Percentiles rank a stretch among this genome's conserved stretches.
These are phyloP conservation scores for Chaetomiaceae sp. DNA, from an alignment of 2,329 filamentous ascomycete species.

Conservation along the genomic window DNA sequence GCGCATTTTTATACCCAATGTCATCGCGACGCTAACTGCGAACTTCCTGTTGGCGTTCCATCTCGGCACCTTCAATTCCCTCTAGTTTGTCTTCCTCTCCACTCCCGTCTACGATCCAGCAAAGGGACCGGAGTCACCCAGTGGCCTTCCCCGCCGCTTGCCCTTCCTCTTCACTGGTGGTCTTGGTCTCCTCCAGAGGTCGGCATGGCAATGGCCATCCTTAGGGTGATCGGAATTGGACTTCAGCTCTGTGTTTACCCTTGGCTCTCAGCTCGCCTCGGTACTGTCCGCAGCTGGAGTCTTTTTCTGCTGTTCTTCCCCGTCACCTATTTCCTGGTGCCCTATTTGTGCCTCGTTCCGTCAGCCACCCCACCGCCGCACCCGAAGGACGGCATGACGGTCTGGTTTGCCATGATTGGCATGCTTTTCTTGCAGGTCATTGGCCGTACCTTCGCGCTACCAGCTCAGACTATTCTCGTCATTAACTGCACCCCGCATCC, in stretches of 20 bases:
- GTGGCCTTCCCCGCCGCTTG: conserved; percentile 35
- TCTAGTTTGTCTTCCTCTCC: conserved; percentile 74
- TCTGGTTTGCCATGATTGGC: conserved; percentile 62
- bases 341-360: conserved; percentile 67
- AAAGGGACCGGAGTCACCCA: conserved; percentile 28
- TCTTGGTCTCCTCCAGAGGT: conserved; percentile 70
- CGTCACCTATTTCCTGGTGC: conserved; percentile 62
- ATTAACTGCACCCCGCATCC: conserved; percentile 59
- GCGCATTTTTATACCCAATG: conserved; percentile 53
- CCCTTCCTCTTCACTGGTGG: conserved; percentile 68
- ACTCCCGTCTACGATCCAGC: conserved; percentile 56
- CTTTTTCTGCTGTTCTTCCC: conserved; percentile 68
- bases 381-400: conserved; percentile 47
- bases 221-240: conserved; percentile 70
- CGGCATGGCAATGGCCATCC: conserved; percentile 71
- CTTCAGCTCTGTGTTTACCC: conserved; percentile 72
- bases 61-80: conserved; percentile 69
- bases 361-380: conserved; percentile 47
- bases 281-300: conserved; percentile 64
- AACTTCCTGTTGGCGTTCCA: conserved; percentile 70
- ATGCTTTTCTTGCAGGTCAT: conserved; percentile 66
- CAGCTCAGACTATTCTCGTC: conserved; percentile 54
- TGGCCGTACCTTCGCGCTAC: conserved; percentile 64
- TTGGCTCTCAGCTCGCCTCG: conserved; percentile 58
- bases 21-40: conserved; percentile 52